phyloP scores from a whole-genome alignment of 2,329 filamentous ascomycete genomes.

The Colletotrichum sp. region DNA sequence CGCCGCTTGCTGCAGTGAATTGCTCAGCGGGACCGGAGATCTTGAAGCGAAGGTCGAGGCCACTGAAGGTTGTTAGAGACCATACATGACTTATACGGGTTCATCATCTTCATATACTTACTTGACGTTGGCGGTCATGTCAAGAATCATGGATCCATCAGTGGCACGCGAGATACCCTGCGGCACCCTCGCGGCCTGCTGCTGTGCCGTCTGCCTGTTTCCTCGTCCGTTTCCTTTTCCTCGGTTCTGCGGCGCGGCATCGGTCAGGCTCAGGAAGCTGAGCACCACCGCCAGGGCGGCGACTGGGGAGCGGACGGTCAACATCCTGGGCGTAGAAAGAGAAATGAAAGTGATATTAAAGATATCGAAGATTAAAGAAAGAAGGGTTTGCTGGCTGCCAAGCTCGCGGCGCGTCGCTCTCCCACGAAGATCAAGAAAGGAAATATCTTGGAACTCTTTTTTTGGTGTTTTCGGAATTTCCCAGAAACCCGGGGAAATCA shows the following conservation, averaged over 20 bases:
- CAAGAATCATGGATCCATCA: constrained; percentile 60
- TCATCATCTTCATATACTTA: constrained; percentile 29
- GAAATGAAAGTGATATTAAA: neutral
- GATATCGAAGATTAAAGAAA: neutral
- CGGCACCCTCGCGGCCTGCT: constrained; percentile 32
- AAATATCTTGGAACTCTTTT: neutral
- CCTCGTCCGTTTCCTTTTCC: constrained; percentile 6
- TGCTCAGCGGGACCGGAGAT: constrained; percentile 59
- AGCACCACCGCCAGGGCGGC: constrained; percentile 19
- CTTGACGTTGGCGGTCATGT: constrained; percentile 60
- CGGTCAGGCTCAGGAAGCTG: constrained; percentile 10
- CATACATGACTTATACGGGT: neutral
- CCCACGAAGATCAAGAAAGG: neutral
- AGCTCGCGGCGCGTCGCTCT: constrained; percentile 13
- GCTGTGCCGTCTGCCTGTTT: constrained; percentile 28
- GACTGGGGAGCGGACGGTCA: constrained; percentile 17
- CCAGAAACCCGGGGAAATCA: constrained; percentile 14
- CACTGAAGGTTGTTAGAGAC: constrained; percentile 36
- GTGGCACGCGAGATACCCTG: constrained; percentile 47
- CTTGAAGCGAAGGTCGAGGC: constrained; percentile 59
- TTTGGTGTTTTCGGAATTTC: constrained; percentile 9
- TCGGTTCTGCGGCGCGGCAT: constrained; percentile 21
- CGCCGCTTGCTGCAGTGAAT: constrained; percentile 54
- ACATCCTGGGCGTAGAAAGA: constrained; percentile 12
- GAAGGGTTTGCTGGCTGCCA: constrained; percentile 1